Evolutionary conservation across 257 asterid genomes (phyloP).

Genomic region (Nicotiana noctiflora): DNA sequence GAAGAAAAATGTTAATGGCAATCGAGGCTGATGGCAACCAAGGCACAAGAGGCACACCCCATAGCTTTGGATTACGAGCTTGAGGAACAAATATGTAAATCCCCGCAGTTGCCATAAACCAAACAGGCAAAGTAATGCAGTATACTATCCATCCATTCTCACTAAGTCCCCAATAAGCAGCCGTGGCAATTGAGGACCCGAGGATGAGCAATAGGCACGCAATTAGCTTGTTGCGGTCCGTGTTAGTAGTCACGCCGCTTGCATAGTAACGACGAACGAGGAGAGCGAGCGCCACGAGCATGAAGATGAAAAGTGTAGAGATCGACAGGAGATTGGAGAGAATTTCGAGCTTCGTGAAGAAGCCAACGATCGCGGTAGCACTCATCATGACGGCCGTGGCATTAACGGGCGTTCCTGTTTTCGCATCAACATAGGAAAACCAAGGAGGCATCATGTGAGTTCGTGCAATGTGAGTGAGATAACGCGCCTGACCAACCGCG

Average conservation of each 20-base stretch:
- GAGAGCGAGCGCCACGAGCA: conserved; percentile 52
- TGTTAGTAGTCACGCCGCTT: conserved; percentile 32
- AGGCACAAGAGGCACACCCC: too few species aligned
- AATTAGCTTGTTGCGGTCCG: conserved; percentile 41
- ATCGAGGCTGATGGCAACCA: conserved; percentile 48
- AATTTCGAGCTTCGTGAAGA: conserved; percentile 47
- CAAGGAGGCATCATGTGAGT: conserved; percentile 74
- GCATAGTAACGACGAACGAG: conserved; percentile 47
- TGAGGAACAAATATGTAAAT: too few species aligned
- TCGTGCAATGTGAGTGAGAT: conserved; percentile 61
- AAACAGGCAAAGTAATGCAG: conserved; percentile 25
- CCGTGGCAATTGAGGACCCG: conserved; percentile 36
- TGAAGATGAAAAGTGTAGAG: conserved; percentile 53
- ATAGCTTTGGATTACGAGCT: too few species aligned
- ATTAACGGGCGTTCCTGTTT: conserved; percentile 54
- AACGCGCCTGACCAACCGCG: conserved; percentile 69
- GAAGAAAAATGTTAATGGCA: conserved; percentile 52
- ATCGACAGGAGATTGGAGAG: conserved; percentile 45
- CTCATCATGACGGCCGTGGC: conserved; percentile 47
- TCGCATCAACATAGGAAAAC: conserved; percentile 51
- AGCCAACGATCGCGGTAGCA: conserved; percentile 48
- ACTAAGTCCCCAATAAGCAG: conserved; percentile 44
- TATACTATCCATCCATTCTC: conserved; percentile 35
- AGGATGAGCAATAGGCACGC: conserved; percentile 26
- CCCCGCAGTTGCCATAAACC: too few species aligned